These are phyloP conservation scores for Tolypocladium endophyticum DNA, from an alignment of 2,329 filamentous ascomycete genomes.

Conservation along the genomic window DNA sequence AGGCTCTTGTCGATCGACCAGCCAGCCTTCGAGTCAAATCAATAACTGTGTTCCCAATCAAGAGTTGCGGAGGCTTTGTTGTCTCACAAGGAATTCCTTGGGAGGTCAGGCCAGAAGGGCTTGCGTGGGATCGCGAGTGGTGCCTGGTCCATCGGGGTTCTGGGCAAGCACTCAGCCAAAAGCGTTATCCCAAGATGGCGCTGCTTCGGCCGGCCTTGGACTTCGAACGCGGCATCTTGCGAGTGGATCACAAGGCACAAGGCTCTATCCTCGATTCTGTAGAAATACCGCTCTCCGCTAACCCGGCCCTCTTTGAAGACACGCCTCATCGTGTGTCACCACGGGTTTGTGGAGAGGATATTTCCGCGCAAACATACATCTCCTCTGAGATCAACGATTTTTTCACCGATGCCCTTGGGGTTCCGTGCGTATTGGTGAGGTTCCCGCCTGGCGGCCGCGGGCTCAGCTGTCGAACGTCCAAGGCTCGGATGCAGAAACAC, in stretches of 20 bases:
- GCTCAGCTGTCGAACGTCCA: constrained; percentile 55
- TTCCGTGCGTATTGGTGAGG: constrained; percentile 74
- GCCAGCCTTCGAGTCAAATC: constrained; percentile 37
- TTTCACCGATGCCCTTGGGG: constrained; percentile 64
- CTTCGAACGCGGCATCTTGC: constrained; percentile 53
- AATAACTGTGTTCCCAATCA: constrained; percentile 79
- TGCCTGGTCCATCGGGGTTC: constrained; percentile 84
- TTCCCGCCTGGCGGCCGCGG: constrained; percentile 61
- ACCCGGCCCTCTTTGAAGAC: constrained; percentile 46
- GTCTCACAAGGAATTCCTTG: constrained; percentile 56
- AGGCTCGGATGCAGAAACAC: constrained; percentile 56
- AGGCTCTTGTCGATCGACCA: background rate
- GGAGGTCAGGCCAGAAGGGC: constrained; percentile 70
- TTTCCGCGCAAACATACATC: constrained; percentile 61
- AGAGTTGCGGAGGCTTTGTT: constrained; percentile 76
- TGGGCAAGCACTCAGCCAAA: constrained; percentile 76
- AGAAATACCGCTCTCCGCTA: constrained; percentile 54
- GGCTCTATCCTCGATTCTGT: constrained; percentile 18
- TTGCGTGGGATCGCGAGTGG: constrained; percentile 96
- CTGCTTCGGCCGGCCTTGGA: constrained; percentile 69
- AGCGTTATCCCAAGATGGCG: constrained; percentile 79
- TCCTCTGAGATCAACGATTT: constrained; percentile 58
- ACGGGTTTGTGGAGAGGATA: constrained; percentile 73
- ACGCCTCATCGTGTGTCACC: constrained; percentile 37
- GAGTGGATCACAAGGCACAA: constrained; percentile 41